Evolutionary conservation across 2,329 filamentous ascomycete genomes (phyloP).

Genomic region (Teratosphaeria epicoccoides): DNA sequence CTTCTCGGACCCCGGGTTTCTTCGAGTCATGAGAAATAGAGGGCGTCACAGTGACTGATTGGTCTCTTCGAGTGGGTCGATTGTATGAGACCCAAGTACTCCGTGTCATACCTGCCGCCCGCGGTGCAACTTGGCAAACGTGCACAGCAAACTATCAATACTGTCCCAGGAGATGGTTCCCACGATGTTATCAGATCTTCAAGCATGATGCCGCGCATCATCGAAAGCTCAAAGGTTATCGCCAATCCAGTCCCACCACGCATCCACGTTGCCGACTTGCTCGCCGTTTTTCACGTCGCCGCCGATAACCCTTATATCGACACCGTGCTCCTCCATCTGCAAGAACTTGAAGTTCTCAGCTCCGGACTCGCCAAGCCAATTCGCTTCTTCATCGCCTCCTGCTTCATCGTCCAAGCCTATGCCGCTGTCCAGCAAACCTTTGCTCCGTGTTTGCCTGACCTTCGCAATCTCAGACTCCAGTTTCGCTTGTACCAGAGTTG

Average conservation of each 20-base stretch:
- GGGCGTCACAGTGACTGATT: too few relatives aligned
- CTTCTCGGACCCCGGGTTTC: too few relatives aligned
- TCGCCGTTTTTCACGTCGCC: slow-evolving; percentile 55
- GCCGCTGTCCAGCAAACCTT: slow-evolving; percentile 70
- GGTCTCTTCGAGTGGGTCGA: too few relatives aligned
- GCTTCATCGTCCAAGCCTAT: slow-evolving; percentile 44
- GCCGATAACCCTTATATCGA: slow-evolving; percentile 65
- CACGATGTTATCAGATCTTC: not conserved
- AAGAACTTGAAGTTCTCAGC: slow-evolving; percentile 67
- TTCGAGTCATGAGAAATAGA: too few relatives aligned
- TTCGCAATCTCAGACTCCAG: slow-evolving; percentile 57
- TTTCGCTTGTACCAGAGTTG: slow-evolving; percentile 23
- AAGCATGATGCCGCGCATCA: not conserved
- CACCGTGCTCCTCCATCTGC: slow-evolving; percentile 72
- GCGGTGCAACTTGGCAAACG: not conserved
- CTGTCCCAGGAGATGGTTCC: too few relatives aligned
- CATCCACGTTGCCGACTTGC: slow-evolving; percentile 50
- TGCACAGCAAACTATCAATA: not conserved
- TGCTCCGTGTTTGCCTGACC: slow-evolving; percentile 65
- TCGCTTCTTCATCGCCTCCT: slow-evolving; percentile 58
- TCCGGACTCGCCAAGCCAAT: slow-evolving; percentile 73
- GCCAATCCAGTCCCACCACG: slow-evolving; percentile 88
- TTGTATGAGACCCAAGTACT: too few relatives aligned
- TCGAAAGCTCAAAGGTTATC: slow-evolving; percentile 47
- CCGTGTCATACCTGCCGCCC: too few relatives aligned